phyloP scores from a whole-genome alignment of 495 filamentous ascomycete genomes.

The Astrocystis sublimbata region DNA sequence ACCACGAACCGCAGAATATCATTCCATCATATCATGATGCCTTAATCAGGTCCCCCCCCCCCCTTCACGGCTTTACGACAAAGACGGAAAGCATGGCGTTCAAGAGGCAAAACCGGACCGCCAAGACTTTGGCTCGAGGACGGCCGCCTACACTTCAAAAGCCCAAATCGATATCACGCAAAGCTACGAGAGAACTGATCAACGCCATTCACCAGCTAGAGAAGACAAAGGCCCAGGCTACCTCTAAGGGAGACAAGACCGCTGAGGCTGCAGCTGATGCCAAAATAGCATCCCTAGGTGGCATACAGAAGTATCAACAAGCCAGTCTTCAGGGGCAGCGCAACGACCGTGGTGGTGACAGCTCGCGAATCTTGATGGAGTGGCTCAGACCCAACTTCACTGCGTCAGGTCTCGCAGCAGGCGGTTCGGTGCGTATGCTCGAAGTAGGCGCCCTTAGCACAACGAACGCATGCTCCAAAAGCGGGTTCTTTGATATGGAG shows the following conservation, averaged over 20 bases:
- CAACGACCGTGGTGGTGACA: slow-evolving; percentile 83
- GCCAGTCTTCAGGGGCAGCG: slow-evolving; percentile 89
- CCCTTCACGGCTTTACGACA: too few relatives aligned
- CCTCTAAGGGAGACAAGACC: slow-evolving; percentile 59
- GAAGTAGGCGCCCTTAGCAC: slow-evolving; percentile 89
- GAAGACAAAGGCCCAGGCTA: slow-evolving; percentile 71
- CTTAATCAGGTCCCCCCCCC: too few relatives aligned
- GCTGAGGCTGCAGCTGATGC: slow-evolving; percentile 57
- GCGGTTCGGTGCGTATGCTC: slow-evolving; percentile 61
- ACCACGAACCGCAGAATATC: neutral
- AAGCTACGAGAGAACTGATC: slow-evolving; percentile 77
- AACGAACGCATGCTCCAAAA: slow-evolving; percentile 78
- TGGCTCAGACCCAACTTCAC: slow-evolving; percentile 64
- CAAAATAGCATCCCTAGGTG: slow-evolving; percentile 62
- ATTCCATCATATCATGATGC: neutral
- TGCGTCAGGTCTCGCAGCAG: slow-evolving; percentile 26
- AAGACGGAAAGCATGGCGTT: slow-evolving; percentile 21
- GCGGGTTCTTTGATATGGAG: slow-evolving; percentile 67
- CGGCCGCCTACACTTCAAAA: slow-evolving; percentile 62
- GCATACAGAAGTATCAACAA: slow-evolving; percentile 79
- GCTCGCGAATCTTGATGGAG: slow-evolving; percentile 78
- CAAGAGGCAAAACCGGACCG: slow-evolving; percentile 39
- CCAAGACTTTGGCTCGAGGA: slow-evolving; percentile 62
- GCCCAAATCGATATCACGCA: slow-evolving; percentile 68
- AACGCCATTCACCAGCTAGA: slow-evolving; percentile 80